Base-by-base conservation (phyloP, 2,329 filamentous ascomycete species). In the Apiospora phragmitis region DNA sequence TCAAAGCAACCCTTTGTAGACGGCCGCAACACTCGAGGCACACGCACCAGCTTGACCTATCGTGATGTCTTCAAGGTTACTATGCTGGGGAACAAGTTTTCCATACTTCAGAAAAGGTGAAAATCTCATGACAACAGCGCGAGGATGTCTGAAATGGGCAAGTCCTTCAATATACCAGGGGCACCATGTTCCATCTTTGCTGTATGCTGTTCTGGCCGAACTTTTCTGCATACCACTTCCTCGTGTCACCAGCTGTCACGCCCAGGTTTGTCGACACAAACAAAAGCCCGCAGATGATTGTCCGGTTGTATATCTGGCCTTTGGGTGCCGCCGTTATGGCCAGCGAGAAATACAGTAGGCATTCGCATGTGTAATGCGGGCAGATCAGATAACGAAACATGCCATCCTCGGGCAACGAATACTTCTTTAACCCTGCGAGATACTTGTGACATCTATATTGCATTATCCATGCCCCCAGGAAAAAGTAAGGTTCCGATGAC, bases 341-440 rank as follows among this genome's bases (percentile, higher is more conserved):
- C 74, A 99, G 82, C n/a, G 92, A 88, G 26, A 94, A 78, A 79
- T 99, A 98, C 71, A 98, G 89, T 51, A 92, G 79, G 78, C 93
- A 95, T 83, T 98, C 96, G 77, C 92, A 94, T 4, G 93, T 93
- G 81, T 98, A 99, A 82, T 99, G 96, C 24, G 96, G 94, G 76
- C 93, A 97, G 49, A 98, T 82, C 29, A 97, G 81, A 70, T 86
- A 85, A 62, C 85, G 85, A 80, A 98, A 99, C 70, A 92, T 82
- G 3, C 91, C 91, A 71, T 92, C 87, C 2, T 87, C 84, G 0
- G 95, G 95, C 32, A 98, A 85, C 14, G 92, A 93, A 81, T 99
- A 98, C 78, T 94, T 95, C 78, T 90, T 89, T 71, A 96, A 83
- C 49, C 88, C 87, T 55, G 91, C 89, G 26, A 96, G 87, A 76